Base-by-base conservation (phyloP, 257 asterid genomes). In the Primulina huaijiensis region DNA sequence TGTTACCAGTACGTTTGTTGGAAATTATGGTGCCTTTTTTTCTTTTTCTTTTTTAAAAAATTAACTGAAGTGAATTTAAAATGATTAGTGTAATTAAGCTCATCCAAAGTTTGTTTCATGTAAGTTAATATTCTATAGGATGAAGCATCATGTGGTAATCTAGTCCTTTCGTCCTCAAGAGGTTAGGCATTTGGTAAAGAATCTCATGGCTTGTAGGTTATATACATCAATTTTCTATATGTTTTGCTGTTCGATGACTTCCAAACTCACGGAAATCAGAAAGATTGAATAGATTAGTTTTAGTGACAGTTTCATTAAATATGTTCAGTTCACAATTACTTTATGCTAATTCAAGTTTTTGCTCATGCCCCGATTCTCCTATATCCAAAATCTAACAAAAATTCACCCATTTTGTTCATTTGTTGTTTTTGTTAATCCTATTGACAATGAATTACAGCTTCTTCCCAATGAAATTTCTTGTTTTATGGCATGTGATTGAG, bases 371-470 rank as follows among this genome's bases (percentile, higher is more conserved):
- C 4, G 55, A 14, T 50, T 50, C 21, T 50, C 21, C 8, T 17
- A 14, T 17, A 50, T 5, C 21, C 8, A 5, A 50, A 50, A 50
- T 16, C 20, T 50, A 16, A 5, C 7, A 50, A 3, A 17, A 14
- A 5, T 50, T 50, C 3, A 16, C 57, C 21, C 5, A 43, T 43
- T 17, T 16, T 16, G 57, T 50, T 16, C 7, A 50, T 16, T 50
- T 50, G 21, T 50, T 50, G 57, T 50, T 21, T 50, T 43, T 5
- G 20, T 23, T 10, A 10, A 20, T 64, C 57, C 34, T 8, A 38
- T 64, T 64, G n/a, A 20, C 30, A 50, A 35, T 64, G 58, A 63
- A 63, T 55, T 53, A 30, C 52, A 34, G 60, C 55, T 40, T 65
- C 27, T 58, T 40, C 19, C 43, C 37, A 38, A 60, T 23, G 38